These are phyloP conservation scores for Fusarium fujikuroi DNA, from an alignment of 2,329 filamentous ascomycete species.

Conservation along the genomic window DNA sequence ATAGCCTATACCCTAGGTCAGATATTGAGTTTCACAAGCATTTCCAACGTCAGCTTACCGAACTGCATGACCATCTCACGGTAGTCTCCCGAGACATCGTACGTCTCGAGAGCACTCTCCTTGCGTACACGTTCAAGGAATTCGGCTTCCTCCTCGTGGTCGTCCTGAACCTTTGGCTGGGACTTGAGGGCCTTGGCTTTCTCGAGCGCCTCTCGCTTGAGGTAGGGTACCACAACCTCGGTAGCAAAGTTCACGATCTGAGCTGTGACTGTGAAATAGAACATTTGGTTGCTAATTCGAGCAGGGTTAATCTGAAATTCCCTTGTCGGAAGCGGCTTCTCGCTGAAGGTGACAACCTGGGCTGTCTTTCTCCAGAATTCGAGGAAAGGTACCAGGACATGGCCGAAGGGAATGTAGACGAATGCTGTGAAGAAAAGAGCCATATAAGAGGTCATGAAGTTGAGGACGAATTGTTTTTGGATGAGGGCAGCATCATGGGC, in stretches of 20 bases:
- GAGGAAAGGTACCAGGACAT: conserved; percentile 84
- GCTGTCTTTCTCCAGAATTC: conserved; percentile 82
- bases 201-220: conserved; percentile 80
- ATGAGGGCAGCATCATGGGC: conserved; percentile 86
- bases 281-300: conserved; percentile 88
- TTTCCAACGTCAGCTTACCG: conserved; percentile 54
- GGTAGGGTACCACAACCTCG: conserved; percentile 85
- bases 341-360: conserved; percentile 77
- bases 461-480: conserved; percentile 93
- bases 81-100: conserved; percentile 91
- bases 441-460: conserved; percentile 96
- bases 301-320: conserved; percentile 85
- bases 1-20: conserved; percentile 67
- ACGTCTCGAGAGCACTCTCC: conserved; percentile 83
- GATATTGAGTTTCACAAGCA: background rate
- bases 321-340: conserved; percentile 73
- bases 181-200: conserved; percentile 82
- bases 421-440: conserved; percentile 94
- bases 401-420: conserved; percentile 92
- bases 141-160: conserved; percentile 78
- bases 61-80: conserved; percentile 93
- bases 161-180: conserved; percentile 64
- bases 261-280: conserved; percentile 95
- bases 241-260: conserved; percentile 89
- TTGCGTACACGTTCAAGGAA: conserved; percentile 85